Base-by-base conservation (phyloP, 2,329 filamentous ascomycete species). In the Clathrospora elynae region DNA sequence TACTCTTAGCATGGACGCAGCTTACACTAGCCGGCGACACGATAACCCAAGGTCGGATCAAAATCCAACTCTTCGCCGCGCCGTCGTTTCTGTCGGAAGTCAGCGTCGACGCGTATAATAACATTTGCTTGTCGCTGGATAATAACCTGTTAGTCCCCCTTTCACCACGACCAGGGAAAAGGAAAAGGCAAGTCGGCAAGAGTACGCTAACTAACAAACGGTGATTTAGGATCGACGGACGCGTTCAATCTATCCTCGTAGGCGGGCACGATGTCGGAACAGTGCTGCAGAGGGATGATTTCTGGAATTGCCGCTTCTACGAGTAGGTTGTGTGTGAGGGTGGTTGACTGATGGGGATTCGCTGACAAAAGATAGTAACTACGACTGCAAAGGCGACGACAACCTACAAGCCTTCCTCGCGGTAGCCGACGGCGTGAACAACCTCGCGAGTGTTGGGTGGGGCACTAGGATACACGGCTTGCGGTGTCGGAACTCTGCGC, bases 281-380 rank as follows among this genome's bases (percentile, higher is more conserved):
- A 3, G 66, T 69, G 19, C 35, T 62, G 23, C 44, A 23, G 11
- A 42, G 66, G 10, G 47, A 50, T 11, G 66, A 69, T 35, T 51
- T 52, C 20, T 69, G 66, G 66, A 64, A 51, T n/a, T 69, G 66
- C 41, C 52, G 53, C 22, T 66, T 69, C 14, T 69, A 57, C 23
- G 61, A 68, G 66, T 69, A 57, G 6, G 66, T 58, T 16, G 5
- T 13, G 11, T 25, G 22, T n/a, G 8, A 7, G 12, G 22, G 6
- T 5, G 17, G 9, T 29, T 6, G 14, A 18, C 20, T 23, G 20
- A 23, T 6, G 6, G 20, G 10, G 36, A 12, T 14, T 8, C n/a
- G 7, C 18, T 36, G 12, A 22, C 12, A 17, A 11, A 9, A 8
- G n/a, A 23, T 16, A 69, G 66, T 32, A 67, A 67, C 35, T 67